Base-by-base conservation (phyloP, 495 filamentous ascomycete genomes). In the Hyaloscypha bicolor region DNA sequence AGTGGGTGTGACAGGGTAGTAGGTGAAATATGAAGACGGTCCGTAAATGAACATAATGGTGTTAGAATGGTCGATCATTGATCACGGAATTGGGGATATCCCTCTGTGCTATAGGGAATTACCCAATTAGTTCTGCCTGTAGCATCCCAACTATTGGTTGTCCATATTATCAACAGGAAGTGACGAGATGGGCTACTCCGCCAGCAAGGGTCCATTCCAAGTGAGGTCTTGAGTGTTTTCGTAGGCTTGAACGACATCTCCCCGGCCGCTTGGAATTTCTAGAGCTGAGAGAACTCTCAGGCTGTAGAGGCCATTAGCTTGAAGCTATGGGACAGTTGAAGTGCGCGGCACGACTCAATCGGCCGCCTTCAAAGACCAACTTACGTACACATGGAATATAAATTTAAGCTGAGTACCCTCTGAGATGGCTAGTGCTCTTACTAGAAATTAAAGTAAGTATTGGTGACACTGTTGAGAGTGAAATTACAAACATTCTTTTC, bases 11-110 rank as follows among this genome's bases (percentile, higher is more conserved):
- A 75, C 51, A 37, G 73, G 71, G 42, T 75, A 75, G 33, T 55
- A 58, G 25, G 71, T 71, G 16, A 72, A 60, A 61, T 75, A 71
- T 8, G 62, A 29, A n/a, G 68, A 71, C 16, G 65, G 55, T 14
- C 66, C 71, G 51, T 73, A 75, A 60, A 69, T 71, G 53, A 73
- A 48, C 42, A 1, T 75, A n/a, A 65, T 21, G 68, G 69, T 64
- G 1, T 12, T 55, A 4, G 63, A 37, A 30, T n/a, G 55, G 22
- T 57, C 39, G 19, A 39, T 19, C 14, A 73, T 35, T 9, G 31
- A 14, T 6, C 5, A 5, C 4, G 72, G 71, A n/a, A 69, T 73
- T 8, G 35, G 16, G 4, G 60, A 48, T 39, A 62, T 6, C 14
- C 60, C 60, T 25, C 32, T 39, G 29, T n/a, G 22, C 55, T 31